Conservation (phyloP, 192 early-diverging fungal genomes). For the Coemansia sp. region DNA sequence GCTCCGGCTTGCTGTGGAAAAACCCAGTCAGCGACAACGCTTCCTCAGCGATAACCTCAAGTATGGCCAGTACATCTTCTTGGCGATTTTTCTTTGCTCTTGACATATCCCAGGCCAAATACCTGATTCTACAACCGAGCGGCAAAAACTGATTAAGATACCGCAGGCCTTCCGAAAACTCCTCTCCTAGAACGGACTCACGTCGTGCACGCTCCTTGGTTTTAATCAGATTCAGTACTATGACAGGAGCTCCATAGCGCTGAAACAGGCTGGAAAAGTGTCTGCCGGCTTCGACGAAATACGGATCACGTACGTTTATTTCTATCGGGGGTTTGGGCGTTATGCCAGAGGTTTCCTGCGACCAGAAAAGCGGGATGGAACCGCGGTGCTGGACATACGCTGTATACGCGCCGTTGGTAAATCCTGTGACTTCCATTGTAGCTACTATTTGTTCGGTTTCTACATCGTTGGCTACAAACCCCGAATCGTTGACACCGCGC, state of each 20-base stretch:
- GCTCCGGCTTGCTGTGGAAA: slow-evolving; percentile 87
- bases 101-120: slow-evolving; percentile 99
- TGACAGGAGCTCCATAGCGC: slow-evolving; percentile 89
- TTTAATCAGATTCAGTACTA: slow-evolving; percentile 96
- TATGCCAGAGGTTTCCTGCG: slow-evolving; percentile 90
- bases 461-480: slow-evolving; percentile 98
- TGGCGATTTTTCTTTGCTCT: slow-evolving; percentile 87
- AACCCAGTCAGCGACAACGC: slow-evolving; percentile 84
- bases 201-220: slow-evolving; percentile 87
- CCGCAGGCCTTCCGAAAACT: slow-evolving; percentile 77
- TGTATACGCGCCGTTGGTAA: slow-evolving; percentile 83
- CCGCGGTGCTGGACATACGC: slow-evolving; percentile 98
- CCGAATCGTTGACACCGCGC: slow-evolving; percentile 91
- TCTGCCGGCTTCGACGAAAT: slow-evolving; percentile 84
- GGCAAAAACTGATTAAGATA: slow-evolving; percentile 94
- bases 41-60: slow-evolving; percentile 88
- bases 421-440: slow-evolving; percentile 88
- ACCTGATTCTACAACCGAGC: slow-evolving; percentile 74
- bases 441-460: slow-evolving; percentile 98
- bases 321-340: slow-evolving; percentile 94
- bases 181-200: slow-evolving; percentile 83
- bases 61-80: slow-evolving; percentile 85
- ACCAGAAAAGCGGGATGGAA: slow-evolving; percentile 95
- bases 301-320: slow-evolving; percentile 88
- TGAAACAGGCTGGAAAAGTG: slow-evolving; percentile 93